Evolutionary conservation across 371 early-diverging fungal species (phyloP).

Genomic region (Chytridium lagenaria): DNA sequence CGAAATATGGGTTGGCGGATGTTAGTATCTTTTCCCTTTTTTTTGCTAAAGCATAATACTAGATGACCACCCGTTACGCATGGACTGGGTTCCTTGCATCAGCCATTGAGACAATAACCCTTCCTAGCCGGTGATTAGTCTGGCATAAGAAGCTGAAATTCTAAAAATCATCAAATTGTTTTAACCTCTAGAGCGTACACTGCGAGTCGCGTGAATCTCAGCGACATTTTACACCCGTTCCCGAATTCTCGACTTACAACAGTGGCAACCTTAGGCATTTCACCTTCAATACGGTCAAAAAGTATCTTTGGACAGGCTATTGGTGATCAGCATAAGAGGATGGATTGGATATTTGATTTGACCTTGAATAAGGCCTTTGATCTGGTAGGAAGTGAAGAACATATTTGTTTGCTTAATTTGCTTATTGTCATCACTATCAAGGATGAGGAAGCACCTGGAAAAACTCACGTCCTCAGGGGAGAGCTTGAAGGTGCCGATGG

Average conservation of each 20-base stretch:
- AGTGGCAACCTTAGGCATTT: conserved; percentile 28
- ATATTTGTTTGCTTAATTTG: background rate
- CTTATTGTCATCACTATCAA: background rate
- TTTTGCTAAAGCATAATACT: conserved; percentile 14
- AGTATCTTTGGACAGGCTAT: background rate
- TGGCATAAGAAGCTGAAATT: background rate
- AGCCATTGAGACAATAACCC: conserved; percentile 19
- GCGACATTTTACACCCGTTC: background rate
- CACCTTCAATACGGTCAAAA: conserved; percentile 16
- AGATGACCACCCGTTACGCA: conserved; percentile 7
- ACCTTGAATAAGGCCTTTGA: conserved; percentile 28
- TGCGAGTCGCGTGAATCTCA: background rate
- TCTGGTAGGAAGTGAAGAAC: conserved; percentile 14
- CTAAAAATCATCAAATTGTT: background rate
- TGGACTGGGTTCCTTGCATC: conserved; percentile 21
- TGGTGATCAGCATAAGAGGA: background rate
- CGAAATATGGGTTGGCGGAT: background rate
- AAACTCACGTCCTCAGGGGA: background rate
- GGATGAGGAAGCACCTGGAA: background rate
- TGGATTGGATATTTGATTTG: conserved; percentile 23
- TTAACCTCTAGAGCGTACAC: background rate
- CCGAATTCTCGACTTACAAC: conserved; percentile 27
- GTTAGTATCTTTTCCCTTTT: background rate
- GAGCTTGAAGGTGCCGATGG: background rate
- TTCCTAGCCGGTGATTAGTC: background rate